A percentile compares a stretch with the other conserved stretches of the same genome.
These are phyloP conservation scores for Bonia amplexicaulis DNA, from an alignment of 176 grass and related monocot species.

Conservation along the genomic window DNA sequence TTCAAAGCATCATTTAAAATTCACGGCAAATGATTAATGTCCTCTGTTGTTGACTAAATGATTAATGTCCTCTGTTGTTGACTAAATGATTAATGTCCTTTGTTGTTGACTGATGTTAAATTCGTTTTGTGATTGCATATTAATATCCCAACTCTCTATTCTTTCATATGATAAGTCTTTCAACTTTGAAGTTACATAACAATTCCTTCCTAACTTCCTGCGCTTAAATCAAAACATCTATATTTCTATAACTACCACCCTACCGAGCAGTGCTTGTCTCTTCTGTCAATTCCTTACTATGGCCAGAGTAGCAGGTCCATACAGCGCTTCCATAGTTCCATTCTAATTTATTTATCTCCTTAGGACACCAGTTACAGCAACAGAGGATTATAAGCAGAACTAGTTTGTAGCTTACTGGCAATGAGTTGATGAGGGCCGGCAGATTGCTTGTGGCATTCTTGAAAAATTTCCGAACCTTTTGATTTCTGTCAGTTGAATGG, in stretches of 20 bases:
- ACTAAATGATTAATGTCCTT: neutral
- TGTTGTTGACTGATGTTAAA: neutral
- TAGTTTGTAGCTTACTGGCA: no score
- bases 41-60: neutral
- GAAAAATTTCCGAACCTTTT: neutral
- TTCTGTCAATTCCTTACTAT: neutral
- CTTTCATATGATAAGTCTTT: neutral
- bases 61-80: neutral
- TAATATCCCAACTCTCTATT: neutral
- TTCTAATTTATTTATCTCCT: neutral
- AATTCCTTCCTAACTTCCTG: neutral
- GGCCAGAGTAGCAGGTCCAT: neutral
- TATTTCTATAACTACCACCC: neutral
- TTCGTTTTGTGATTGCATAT: neutral
- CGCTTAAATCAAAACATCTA: neutral
- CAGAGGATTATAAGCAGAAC: neutral
- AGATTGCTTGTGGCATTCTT: neutral
- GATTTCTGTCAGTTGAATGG: neutral
- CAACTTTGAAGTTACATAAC: neutral
- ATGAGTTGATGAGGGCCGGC: neutral
- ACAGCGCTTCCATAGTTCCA: neutral
- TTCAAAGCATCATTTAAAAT: neutral
- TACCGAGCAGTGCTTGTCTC: neutral
- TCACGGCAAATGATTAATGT: neutral
- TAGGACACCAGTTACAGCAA: neutral